Evolutionary conservation across 2,329 filamentous ascomycete species (phyloP).

Genomic region (Thielaviopsis musarum): DNA sequence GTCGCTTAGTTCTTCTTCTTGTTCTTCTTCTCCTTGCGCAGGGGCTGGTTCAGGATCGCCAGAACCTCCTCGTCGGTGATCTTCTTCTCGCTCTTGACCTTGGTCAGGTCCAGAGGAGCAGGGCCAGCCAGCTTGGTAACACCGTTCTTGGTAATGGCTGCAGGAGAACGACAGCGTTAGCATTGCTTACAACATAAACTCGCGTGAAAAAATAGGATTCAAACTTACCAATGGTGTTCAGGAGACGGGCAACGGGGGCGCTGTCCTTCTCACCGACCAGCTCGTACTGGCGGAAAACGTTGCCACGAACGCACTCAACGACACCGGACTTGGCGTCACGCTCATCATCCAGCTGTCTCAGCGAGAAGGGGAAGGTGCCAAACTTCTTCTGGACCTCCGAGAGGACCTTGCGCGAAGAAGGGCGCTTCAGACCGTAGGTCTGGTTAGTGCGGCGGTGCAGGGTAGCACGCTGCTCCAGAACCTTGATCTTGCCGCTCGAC

Average conservation of each 20-base stretch:
- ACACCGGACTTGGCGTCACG: constrained; percentile 89
- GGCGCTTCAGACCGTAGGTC: constrained; percentile 85
- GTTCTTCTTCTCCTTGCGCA: constrained; percentile 87
- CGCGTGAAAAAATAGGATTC: not conserved
- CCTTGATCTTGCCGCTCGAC: constrained; percentile 90
- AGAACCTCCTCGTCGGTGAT: constrained; percentile 91
- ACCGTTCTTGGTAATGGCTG: constrained; percentile 96
- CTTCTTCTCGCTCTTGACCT: constrained; percentile 93
- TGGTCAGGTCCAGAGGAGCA: constrained; percentile 56
- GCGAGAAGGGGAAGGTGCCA: constrained; percentile 91
- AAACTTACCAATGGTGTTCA: constrained; percentile 80
- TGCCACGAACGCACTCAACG: constrained; percentile 85
- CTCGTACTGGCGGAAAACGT: constrained; percentile 90
- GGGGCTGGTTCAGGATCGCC: constrained; percentile 79
- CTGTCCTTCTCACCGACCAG: constrained; percentile 87
- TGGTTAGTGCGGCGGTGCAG: constrained; percentile 84
- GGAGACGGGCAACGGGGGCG: constrained; percentile 64
- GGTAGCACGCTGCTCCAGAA: constrained; percentile 69
- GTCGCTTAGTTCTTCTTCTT: constrained; percentile 46
- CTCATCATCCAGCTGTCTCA: constrained; percentile 94
- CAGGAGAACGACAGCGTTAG: constrained; percentile 9
- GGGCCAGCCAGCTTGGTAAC: constrained; percentile 71
- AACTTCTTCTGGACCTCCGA: constrained; percentile 97
- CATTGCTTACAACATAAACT: constrained; percentile 11
- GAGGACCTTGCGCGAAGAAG: constrained; percentile 78